Base-by-base conservation (phyloP, 352 stramenopile genomes). In the Phytopythium helicoides region DNA sequence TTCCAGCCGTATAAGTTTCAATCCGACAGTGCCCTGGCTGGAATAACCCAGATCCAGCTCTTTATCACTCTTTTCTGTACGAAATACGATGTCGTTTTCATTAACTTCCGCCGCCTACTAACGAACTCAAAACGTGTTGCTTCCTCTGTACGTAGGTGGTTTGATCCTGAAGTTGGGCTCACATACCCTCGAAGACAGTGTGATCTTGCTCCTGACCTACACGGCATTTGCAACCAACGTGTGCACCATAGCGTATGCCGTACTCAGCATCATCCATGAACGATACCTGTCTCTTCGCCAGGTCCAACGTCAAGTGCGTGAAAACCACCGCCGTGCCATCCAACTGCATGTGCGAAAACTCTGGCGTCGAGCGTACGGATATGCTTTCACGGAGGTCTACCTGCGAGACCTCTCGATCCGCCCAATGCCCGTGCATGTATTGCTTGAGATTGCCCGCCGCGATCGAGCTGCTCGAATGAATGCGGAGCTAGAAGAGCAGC, bases 11-110 rank as follows among this genome's bases (percentile, higher is more conserved):
- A 81, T 54, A 81, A 80, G 42, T 68, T 87, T 6, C 52, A 47
- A 4, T 86, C 78, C 0, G 78, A 92, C 39, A 89, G 74, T 49
- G 67, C 74, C 8, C 74, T 92, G 14, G 71, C 81, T 14, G 66
- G 76, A 8, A 55, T 86, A 39, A 81, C 71, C 19, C 73, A 92
- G 31, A 87, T 92, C 52, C 76, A 92, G 56, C 66, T 92, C 35
- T 92, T 89, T 59, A 58, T 89, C 64, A 88, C 78, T 18, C 60
- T 92, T 6, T 92, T 92, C 34, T 88, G 81, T 91, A 64, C 45
- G 73, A 41, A n/a, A 41, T 41, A 41, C 18, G 15, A 21, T 6
- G 1, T 22, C n/a, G 36, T 14, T 41, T 18, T 9, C 12, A 41
- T 41, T 8, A 1, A 11, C 6, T 21, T 18, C 14, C 5, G 28